These are phyloP conservation scores for Acer saccharum DNA, from an alignment of 345 rosid species.

Conservation along the genomic window DNA sequence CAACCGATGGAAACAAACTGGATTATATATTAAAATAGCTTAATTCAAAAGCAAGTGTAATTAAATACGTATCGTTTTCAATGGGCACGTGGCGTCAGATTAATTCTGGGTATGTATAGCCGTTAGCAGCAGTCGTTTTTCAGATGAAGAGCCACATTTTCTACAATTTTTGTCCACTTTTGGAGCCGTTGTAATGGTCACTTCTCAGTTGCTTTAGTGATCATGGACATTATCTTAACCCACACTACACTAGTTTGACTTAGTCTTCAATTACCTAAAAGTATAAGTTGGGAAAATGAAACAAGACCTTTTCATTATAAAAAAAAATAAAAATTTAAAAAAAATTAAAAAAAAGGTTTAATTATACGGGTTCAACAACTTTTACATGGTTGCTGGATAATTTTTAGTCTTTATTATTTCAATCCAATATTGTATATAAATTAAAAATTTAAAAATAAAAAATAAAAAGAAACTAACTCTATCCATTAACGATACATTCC, in stretches of 20 bases:
- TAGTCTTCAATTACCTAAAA: not conserved
- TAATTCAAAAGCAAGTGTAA: not conserved
- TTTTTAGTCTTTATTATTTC: too few relatives aligned
- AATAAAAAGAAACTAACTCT: too few relatives aligned
- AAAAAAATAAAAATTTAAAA: too few relatives aligned
- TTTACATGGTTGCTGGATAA: too few relatives aligned
- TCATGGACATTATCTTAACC: not conserved
- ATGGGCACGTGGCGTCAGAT: not conserved
- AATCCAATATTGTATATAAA: too few relatives aligned
- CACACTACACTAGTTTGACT: not conserved
- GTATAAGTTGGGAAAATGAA: too few relatives aligned
- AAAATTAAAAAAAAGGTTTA: too few relatives aligned
- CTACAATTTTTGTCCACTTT: not conserved
- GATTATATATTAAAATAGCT: not conserved
- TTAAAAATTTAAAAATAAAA: too few relatives aligned
- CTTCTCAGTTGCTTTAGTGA: not conserved
- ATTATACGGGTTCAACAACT: too few relatives aligned
- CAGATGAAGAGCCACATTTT: constrained; percentile 3
- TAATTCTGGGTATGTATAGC: constrained; percentile 10
- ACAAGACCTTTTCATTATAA: too few relatives aligned
- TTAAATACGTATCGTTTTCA: not conserved
- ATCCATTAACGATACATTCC: too few relatives aligned
- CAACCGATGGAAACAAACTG: not conserved
- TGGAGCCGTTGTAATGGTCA: constrained; percentile 24
- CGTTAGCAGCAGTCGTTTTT: constrained; percentile 23